Evolutionary conservation across 139 green algal genomes (phyloP), one percentile per base, ranked within the genome.

Genomic region (Mesotaenium endlicherianum): DNA sequence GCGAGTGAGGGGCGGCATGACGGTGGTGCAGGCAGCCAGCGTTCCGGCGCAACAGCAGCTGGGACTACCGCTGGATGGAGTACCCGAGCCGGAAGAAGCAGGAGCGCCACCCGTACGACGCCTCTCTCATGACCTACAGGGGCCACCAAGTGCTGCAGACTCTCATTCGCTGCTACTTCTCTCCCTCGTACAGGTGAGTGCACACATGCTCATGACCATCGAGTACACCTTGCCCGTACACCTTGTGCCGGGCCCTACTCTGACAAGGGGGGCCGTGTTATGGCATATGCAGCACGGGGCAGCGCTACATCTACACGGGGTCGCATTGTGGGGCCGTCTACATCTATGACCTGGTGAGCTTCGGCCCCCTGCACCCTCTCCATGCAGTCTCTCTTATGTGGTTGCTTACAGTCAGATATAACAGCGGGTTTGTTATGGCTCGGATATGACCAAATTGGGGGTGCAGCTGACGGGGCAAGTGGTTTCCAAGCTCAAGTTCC

Each of bases 121-220:
- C 58, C 36, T 91, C 83, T 58, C 30, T 99, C 36, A 92, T 93
- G 87, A 97, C 94, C 1, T 98, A 93, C 89, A 85, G 92, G 0
- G 95, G 95, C 3, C 95, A 99, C 82, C 70, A 41, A 8, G 95
- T 97, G 39, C 88, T 95, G 8, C 87, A 93, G 68, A 99, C 96
- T 2, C 94, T 99, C 49, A 97, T 98, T 45, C 87, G 96, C 2
- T 91, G 93, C 8, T 98, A 98, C 91, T 98, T 95, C 72, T 87
- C 79, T 1, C 84, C 84, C 30, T 11, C 40, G 83, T 77, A 87
- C 43, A 78, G 34, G 38, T 78, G 50, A 64, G 26, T 64, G 20
- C 50, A 64, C 20, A 26, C 50, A 64, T 64, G 20, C 26, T 64
- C 50, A 64, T 64, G 50, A 64, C 20, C 26, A n/a, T 59, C 49